Percentiles rank a stretch among this genome's conserved stretches.
Evolutionary conservation across 129 eudicot genomes (phyloP).

Genomic region (Ambrosia trifida): DNA sequence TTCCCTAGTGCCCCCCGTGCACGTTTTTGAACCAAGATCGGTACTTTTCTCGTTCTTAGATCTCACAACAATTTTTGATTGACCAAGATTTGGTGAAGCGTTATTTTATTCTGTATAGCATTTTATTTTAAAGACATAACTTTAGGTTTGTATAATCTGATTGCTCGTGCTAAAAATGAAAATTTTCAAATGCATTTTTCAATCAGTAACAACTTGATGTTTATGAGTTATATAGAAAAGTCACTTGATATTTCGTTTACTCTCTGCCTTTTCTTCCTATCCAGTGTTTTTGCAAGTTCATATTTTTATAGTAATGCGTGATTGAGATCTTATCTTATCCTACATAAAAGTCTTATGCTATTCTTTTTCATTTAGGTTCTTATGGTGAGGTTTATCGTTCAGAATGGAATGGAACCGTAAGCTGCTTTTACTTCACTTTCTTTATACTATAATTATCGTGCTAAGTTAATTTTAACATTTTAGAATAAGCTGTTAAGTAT

Average conservation of each 20-base stretch:
- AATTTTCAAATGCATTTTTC: background rate
- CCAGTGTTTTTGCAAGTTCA: slow-evolving; percentile 5
- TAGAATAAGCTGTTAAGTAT: background rate
- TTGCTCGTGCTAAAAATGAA: background rate
- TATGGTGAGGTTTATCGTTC: slow-evolving; percentile 92
- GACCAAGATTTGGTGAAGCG: slow-evolving; percentile 2
- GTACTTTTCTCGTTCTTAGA: background rate
- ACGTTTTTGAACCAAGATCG: background rate
- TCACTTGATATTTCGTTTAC: background rate
- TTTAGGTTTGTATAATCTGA: background rate
- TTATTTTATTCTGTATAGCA: background rate
- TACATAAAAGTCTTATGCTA: slow-evolving; percentile 1
- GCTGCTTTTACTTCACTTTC: slow-evolving; percentile 26
- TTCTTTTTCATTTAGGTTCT: slow-evolving; percentile 66
- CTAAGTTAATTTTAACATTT: background rate
- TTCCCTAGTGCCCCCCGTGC: no score
- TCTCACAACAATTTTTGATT: slow-evolving; percentile 13
- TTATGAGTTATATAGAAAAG: background rate
- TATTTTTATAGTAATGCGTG: slow-evolving; percentile 11
- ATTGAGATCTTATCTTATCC: slow-evolving; percentile 3
- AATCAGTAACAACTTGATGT: background rate
- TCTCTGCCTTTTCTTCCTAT: background rate
- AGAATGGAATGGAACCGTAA: slow-evolving; percentile 98
- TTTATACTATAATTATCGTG: background rate
- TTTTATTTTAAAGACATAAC: background rate